Base-by-base conservation (phyloP, 1,139 yeast species). In the Suhomyces maxii region DNA sequence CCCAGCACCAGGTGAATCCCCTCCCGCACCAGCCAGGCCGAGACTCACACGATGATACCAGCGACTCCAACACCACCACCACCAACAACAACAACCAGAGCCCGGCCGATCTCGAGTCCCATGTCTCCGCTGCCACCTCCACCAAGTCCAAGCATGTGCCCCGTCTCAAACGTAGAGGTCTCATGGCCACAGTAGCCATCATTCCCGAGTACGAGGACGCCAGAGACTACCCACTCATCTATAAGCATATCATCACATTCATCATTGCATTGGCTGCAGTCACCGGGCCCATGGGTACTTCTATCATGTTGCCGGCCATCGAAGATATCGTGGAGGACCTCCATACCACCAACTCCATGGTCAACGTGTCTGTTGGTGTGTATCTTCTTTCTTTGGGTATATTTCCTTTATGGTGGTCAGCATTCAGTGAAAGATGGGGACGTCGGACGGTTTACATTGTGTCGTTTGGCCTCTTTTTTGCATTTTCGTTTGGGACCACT, bases 241-340 rank as follows among this genome's bases (percentile, higher is more conserved):
- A 75, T 48, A 86, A 89, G 58, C 59, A 66, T 47, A 46, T 74
- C n/a, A 73, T 89, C 44, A 86, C 87, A 2, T 67, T 79, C 32
- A 69, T 86, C 28, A 80, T 88, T 36, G 91, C 95, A 0, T 70
- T 80, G 50, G 90, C 93, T 6, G 88, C 91, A 2, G 71, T 86
- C 61, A 77, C 87, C 42, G 96, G 96, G 0, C 96, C 97, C 8
- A 86, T 89, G 91, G 96, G 95, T n/a, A 85, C 95, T 1, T 84
- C 93, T 1, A 86, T 89, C 49, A 74, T 89, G 63, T 76, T 87
- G 44, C 96, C 97, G 0, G 95, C 95, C 0, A 79, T 88, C 39
- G 79, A 79, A 40, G 80, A 83, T 48, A 77, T 89, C 36, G 77
- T 78, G 6, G 49, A 51, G 0, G 81, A 80, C 26, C 69, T 88